Evolutionary conservation across 2,329 filamentous ascomycete genomes (phyloP).

Genomic region (Exophiala mesophila): DNA sequence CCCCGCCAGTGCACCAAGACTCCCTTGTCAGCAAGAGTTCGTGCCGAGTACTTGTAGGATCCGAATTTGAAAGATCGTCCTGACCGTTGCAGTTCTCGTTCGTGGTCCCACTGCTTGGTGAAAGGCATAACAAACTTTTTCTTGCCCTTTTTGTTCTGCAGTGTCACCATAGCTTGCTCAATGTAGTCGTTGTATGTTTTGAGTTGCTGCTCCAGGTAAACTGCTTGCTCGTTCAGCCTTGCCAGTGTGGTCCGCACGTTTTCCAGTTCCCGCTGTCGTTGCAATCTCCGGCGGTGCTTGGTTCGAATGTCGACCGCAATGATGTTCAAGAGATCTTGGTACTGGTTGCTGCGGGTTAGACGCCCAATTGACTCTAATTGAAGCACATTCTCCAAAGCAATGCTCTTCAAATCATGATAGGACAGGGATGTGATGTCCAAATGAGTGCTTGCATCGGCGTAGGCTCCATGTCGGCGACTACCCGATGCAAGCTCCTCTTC

Average conservation of each 20-base stretch:
- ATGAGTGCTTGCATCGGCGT: conserved; percentile 77
- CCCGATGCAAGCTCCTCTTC: conserved; percentile 72
- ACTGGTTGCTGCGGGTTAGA: conserved; percentile 80
- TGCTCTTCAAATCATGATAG: conserved; percentile 88
- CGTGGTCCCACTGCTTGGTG: conserved; percentile 97
- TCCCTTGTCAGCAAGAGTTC: conserved; percentile 84
- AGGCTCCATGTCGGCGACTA: conserved; percentile 71
- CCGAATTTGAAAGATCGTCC: conserved; percentile 96
- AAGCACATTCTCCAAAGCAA: conserved; percentile 89
- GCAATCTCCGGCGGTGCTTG: conserved; percentile 87
- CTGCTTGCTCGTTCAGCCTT: conserved; percentile 59
- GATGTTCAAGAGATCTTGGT: conserved; percentile 96
- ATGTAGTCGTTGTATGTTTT: conserved; percentile 99
- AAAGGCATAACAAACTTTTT: conserved; percentile 93
- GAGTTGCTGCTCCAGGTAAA: conserved; percentile 88
- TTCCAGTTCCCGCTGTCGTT: conserved; percentile 86
- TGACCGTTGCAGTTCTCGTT: conserved; percentile 86
- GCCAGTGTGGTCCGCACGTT: conserved; percentile 44
- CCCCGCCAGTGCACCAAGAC: conserved; percentile 90
- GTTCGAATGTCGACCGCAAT: conserved; percentile 96
- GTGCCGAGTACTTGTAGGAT: conserved; percentile 93
- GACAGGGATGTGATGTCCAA: conserved; percentile 84
- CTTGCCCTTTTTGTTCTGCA: conserved; percentile 95
- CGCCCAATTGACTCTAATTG: conserved; percentile 79
- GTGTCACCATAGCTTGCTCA: conserved; percentile 93